phyloP scores from a whole-genome alignment of 768 basidiomycete species.

The Tubosaeta sp. region DNA sequence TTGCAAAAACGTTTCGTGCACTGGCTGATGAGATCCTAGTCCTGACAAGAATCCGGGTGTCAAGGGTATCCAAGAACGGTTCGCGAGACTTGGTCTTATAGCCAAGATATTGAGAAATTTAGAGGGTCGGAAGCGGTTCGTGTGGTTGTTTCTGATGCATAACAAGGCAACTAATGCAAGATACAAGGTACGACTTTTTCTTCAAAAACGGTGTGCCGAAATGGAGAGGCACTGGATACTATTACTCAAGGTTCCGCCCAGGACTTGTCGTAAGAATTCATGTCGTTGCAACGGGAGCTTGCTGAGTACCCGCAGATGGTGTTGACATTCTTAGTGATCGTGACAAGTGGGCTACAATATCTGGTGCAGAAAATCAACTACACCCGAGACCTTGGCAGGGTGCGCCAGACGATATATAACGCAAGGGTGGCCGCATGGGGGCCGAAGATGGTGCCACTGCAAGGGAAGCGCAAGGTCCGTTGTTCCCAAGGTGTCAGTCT shows the following conservation, averaged over 20 bases:
- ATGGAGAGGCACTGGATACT: constrained; percentile 96
- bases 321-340: constrained; percentile 64
- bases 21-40: constrained; percentile 38
- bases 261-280: constrained; percentile 62
- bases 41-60: constrained; percentile 94
- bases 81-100: constrained; percentile 87
- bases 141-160: constrained; percentile 7
- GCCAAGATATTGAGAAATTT: constrained; percentile 72
- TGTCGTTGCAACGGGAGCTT: background rate
- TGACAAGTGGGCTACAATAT: constrained; percentile 82
- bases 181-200: constrained; percentile 83
- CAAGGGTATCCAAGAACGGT: constrained; percentile 80
- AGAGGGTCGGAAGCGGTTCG: constrained; percentile 74
- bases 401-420: constrained; percentile 55
- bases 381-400: constrained; percentile 62
- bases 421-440: constrained; percentile 84
- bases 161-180: constrained; percentile 1
- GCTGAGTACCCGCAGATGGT: constrained; percentile 52
- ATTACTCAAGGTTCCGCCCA: constrained; percentile 95
- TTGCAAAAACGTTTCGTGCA: background rate
- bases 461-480: constrained; percentile 65
- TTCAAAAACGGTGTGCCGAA: constrained; percentile 96
- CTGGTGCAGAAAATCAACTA: constrained; percentile 76
- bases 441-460: constrained; percentile 58
- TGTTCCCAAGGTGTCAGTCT: background rate